Base-by-base conservation (phyloP, 139 green algal species). In the Tetraselmis chui region DNA sequence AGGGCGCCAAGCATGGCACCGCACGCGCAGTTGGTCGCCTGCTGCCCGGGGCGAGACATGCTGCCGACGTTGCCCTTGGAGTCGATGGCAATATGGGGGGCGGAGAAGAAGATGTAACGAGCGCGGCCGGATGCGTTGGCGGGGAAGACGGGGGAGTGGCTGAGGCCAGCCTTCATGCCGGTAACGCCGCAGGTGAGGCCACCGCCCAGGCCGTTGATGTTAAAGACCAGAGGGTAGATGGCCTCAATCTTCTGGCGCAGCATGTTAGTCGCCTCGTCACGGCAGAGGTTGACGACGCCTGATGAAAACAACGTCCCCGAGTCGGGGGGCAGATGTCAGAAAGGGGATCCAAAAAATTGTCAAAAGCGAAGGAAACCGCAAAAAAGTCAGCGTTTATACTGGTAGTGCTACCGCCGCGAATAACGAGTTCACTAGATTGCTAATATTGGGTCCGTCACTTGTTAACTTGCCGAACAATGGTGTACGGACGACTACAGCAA, bases 161-260 rank as follows among this genome's bases (percentile, higher is more conserved):
- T 88, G n/a, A 94, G 83, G 31, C 90, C 91, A 2, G 91, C 91
- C 24, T 83, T 82, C 2, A 94, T 78, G 75, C 91, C 91, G 5
- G 92, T 97, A n/a, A 92, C 90, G 59, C 94, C 93, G 84, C 90
- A 94, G 75, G 92, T 95, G 45, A 96, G 84, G n/a, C 95, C 89
- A 11, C 90, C 94, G 30, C 92, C 93, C 76, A 96, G 92, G 22
- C 92, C 92, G 84, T 95, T 94, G 81, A 90, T 93, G 84, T 93
- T 94, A 88, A 96, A 95, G 79, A 88, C 91, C 74, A 88, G 84
- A 30, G 93, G 93, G 83, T 92, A 97, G 59, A 91, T 81, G 31
- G 83, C 31, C 85, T 97, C 91, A 76, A 97, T 93, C 83, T 92
- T 92, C 78, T 91, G 84, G 86, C 93, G 92, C 23, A 96, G 85